A percentile compares a stretch with the other conserved stretches of the same genome.
Conservation (phyloP, 2,329 filamentous ascomycete species). For the Ceratocystis huliohia region DNA sequence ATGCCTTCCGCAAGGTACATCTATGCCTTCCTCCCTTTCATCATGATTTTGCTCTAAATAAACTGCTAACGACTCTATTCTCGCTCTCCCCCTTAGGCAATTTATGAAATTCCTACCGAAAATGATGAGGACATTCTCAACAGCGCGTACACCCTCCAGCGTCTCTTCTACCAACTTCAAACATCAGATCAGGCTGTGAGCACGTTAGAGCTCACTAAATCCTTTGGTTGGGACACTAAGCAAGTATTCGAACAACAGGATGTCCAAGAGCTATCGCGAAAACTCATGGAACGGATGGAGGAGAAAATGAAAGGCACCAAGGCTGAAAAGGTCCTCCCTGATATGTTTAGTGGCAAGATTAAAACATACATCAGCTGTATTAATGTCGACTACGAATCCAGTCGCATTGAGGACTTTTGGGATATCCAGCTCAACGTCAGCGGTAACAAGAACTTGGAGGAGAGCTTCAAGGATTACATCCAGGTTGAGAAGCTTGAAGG, state of each 20-base stretch:
- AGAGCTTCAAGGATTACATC: constrained; percentile 93
- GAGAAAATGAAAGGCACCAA: constrained; percentile 96
- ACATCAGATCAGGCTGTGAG: constrained; percentile 72
- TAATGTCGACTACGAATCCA: constrained; percentile 95
- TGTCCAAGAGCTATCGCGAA: constrained; percentile 89
- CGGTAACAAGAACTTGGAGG: constrained; percentile 81
- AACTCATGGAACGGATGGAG: constrained; percentile 94
- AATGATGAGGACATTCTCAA: constrained; percentile 68
- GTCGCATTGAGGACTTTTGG: constrained; percentile 94
- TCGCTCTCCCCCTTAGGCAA: constrained; percentile 45
- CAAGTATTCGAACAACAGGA: constrained; percentile 99
- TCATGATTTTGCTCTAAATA: background rate
- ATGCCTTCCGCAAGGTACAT: constrained; percentile 76
- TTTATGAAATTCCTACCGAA: constrained; percentile 93
- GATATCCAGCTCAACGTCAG: constrained; percentile 95
- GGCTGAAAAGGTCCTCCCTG: constrained; percentile 74
- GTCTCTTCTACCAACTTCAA: constrained; percentile 89
- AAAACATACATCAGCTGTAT: constrained; percentile 99
- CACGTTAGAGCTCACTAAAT: constrained; percentile 86
- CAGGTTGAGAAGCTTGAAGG: constrained; percentile 94
- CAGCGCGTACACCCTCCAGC: constrained; percentile 85
- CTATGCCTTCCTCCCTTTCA: background rate
- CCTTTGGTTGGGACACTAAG: constrained; percentile 94
- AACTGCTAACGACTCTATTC: background rate
- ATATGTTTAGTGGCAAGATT: constrained; percentile 92